Base-by-base conservation (phyloP, 495 filamentous ascomycete species). In the Tuber melanosporum region DNA sequence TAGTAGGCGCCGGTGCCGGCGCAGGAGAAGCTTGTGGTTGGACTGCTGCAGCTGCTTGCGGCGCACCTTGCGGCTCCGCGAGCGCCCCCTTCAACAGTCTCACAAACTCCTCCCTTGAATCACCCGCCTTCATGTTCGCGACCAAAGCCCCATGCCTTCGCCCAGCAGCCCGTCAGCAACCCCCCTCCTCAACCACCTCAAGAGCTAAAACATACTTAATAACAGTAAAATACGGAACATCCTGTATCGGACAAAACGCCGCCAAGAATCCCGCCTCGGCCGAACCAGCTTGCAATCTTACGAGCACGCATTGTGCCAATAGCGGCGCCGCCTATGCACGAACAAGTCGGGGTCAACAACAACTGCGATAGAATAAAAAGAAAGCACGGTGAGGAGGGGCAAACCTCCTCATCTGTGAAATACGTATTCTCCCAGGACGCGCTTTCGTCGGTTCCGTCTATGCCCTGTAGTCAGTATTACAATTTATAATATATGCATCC, bases 241-340 rank as follows among this genome's bases (percentile, higher is more conserved):
- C 89, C 2, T 88, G 86, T 12, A 97, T 84, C 0, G 92, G 92
- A 80, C 91, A 97, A 81, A 97, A 91, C 6, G 92, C 92, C 7
- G 91, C 87, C 9, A 98, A 86, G 79, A 92, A 95, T 3, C 88
- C 89, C 20, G 93, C 93, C 85, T 97, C 95, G 75, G 90, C 87
- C 20, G 90, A 93, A 17, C 90, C 92, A 32, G 90, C 88, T 39
- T 85, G 84, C 19, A 98, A 86, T 73, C 90, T 88, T 41, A 98
- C 86, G 26, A 91, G 79, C 36, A 98, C 86, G 19, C 92, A 88
- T 74, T 89, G 86, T 26, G 86, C 84, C 52, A 84, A 81, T 20
- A 97, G 85, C 26, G 89, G 84, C 9, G 84, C 81, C 46, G 89
- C 82, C 87, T 88, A 72, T 49, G 72, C 43, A 66, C 15, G 57